Evolutionary conservation across 805 yeast genomes (phyloP), one percentile per base, ranked within the genome.

Genomic region (Lachancea sp.): DNA sequence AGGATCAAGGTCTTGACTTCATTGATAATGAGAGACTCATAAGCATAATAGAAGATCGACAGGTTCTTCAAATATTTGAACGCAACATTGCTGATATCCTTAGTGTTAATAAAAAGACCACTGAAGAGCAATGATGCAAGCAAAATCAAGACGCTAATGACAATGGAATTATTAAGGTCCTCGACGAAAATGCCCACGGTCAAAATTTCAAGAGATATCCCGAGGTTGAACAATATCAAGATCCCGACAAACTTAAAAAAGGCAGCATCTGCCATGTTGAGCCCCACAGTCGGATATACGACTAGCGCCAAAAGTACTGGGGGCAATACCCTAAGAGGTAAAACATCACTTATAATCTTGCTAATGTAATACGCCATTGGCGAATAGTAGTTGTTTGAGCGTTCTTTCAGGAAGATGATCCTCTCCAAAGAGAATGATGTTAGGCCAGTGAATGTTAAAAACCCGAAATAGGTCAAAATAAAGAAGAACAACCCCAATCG

Each of bases 31-130:
- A 92, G 68, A 0, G 97, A 86, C 59, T 92, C 98, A 59, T 90
- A 92, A 0, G 96, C 97, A 56, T 88, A 92, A 61, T 92, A 97
- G 72, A 90, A 92, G 40, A 90, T 77, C 1, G 97, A 88, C 18
- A 89, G 60, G 67, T 83, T 83, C 63, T 88, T 88, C 49, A 89
- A 68, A 75, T 85, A 80, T 40, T 75, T 75, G 43, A 88, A 75
- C 45, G 71, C 77, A 29, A 67, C 60, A 23, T 64, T 61, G 4
- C 75, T 72, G 51, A 73, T 71, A 23, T 75, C 69, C 36, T 85
- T 87, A 41, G 88, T 86, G 60, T 90, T 90, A 55, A 92, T 78
- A 58, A 92, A 92, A 45, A 92, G 69, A 0, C 98, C 98, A 1
- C 97, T 95, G 69, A 92, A 92, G 41, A 92, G 67, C 45, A 92